phyloP scores from a whole-genome alignment of 352 stramenopile species.

The Phytophthora pistaciae region DNA sequence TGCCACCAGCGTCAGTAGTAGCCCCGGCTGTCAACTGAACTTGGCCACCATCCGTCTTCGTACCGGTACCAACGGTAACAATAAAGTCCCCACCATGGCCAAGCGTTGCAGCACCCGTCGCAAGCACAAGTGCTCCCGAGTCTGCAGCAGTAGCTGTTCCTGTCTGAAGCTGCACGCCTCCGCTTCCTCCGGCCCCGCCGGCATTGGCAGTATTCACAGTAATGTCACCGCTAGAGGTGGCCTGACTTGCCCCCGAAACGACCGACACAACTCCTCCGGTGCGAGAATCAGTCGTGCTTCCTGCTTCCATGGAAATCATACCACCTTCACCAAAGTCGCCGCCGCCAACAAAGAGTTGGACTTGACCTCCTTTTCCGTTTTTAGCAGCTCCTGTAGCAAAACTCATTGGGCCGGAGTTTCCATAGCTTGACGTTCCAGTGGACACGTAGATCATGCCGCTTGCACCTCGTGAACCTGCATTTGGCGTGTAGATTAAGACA shows the following conservation, averaged over 20 bases:
- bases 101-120: slow-evolving; percentile 60
- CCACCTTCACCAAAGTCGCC: slow-evolving; percentile 89
- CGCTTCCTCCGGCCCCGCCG: slow-evolving; percentile 64
- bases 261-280: slow-evolving; percentile 72
- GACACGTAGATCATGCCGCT: slow-evolving; percentile 53
- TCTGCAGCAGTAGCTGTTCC: slow-evolving; percentile 62
- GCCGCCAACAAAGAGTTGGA: slow-evolving; percentile 64
- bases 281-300: slow-evolving; percentile 67
- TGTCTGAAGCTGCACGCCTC: slow-evolving; percentile 62
- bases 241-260: slow-evolving; percentile 66
- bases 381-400: slow-evolving; percentile 63
- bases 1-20: slow-evolving; percentile 46
- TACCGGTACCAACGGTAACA: slow-evolving; percentile 59
- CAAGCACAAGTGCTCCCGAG: slow-evolving; percentile 64
- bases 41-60: slow-evolving; percentile 68
- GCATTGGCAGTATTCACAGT: slow-evolving; percentile 69
- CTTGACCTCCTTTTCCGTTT: slow-evolving; percentile 57
- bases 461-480: slow-evolving; percentile 57
- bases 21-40: slow-evolving; percentile 76
- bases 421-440: slow-evolving; percentile 54
- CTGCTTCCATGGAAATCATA: slow-evolving; percentile 74
- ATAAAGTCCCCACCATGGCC: slow-evolving; percentile 71
- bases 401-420: slow-evolving; percentile 64
- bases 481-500: slow-evolving; percentile 54
- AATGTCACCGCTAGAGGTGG: slow-evolving; percentile 77